These are phyloP conservation scores for Phylloporus sp. DNA, from an alignment of 768 basidiomycete species.

Conservation along the genomic window DNA sequence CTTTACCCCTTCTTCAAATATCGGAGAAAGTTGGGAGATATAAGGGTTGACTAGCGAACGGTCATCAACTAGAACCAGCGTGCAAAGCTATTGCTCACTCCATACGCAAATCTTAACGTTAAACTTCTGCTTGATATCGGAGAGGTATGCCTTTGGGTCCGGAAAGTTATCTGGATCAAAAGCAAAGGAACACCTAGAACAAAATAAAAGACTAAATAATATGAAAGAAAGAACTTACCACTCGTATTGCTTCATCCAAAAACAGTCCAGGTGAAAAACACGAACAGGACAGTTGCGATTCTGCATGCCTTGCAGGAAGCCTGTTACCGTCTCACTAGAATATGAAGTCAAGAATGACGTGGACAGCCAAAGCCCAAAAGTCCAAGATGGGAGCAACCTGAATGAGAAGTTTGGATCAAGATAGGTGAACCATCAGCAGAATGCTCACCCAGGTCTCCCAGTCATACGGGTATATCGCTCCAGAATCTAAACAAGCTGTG, in stretches of 20 bases:
- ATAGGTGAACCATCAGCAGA: neutral
- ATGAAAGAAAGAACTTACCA: conserved; percentile 37
- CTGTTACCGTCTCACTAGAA: conserved; percentile 63
- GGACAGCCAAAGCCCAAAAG: conserved; percentile 74
- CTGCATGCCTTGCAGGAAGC: conserved; percentile 69
- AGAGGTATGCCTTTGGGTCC: conserved; percentile 60
- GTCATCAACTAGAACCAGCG: conserved; percentile 2
- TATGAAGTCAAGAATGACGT: conserved; percentile 74
- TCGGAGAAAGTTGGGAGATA: conserved; percentile 63
- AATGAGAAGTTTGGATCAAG: conserved; percentile 2
- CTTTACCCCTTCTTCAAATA: conserved; percentile 65
- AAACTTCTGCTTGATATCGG: conserved; percentile 57
- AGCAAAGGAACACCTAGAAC: conserved; percentile 63
- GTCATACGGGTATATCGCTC: conserved; percentile 21
- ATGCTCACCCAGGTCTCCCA: conserved; percentile 15
- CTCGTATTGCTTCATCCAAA: conserved; percentile 72
- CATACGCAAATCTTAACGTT: conserved; percentile 72
- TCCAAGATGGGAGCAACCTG: conserved; percentile 67
- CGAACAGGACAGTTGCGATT: conserved; percentile 58
- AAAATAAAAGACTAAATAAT: conserved; percentile 7
- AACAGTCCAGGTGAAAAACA: conserved; percentile 76
- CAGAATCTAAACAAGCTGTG: conserved; percentile 9
- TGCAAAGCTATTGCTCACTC: conserved; percentile 39
- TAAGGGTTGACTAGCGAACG: conserved; percentile 60
- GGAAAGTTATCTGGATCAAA: conserved; percentile 78